Evolutionary conservation across 1,139 yeast genomes (phyloP), one percentile per base, ranked within the genome.

Genomic region (Yamadazyma taylorii): DNA sequence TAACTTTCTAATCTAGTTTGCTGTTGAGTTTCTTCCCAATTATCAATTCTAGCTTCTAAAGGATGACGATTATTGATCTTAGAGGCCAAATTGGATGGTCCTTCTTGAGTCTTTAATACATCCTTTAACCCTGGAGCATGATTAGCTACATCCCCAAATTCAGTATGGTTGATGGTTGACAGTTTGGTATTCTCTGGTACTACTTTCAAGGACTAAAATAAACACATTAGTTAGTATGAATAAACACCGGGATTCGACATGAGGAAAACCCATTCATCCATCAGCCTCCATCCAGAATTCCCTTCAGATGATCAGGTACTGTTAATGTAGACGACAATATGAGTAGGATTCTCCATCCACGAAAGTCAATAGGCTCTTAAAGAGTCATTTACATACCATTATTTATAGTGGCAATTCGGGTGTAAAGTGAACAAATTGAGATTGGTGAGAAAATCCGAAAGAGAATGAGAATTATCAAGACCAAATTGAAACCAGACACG

Each of bases 61-160:
- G 97, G 97, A 61, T 92, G 98, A 58, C 87, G 81, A 52, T 82
- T 81, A 58, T 87, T 88, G 52, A 88, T 66, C 50, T 79, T 77
- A 16, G 92, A 76, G 9, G 88, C 75, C 45, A 86, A 65, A 33
- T 71, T 74, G 24, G 76, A 54, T 7, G 86, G 85, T 3, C 85
- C 85, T 46, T 77, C 75, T 35, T 71, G 75, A 2, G 75, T 64
- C 56, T 78, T 74, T 37, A 81, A 64, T 12, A 75, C 73, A 52
- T 81, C 86, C 43, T 73, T 81, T 38, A 80, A 62, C 2, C 73
- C 83, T 22, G 84, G 85, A 0, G 83, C 82, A 33, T 79, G 78
- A 15, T 73, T 73, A 1, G 86, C 81, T 1, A 68, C 52, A 16
- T 69, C 73, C 2, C 82, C 84, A 45, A 60, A 73, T 24, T 69